phyloP scores from a whole-genome alignment of 805 yeast species.

The Yamadazyma laniorum region DNA sequence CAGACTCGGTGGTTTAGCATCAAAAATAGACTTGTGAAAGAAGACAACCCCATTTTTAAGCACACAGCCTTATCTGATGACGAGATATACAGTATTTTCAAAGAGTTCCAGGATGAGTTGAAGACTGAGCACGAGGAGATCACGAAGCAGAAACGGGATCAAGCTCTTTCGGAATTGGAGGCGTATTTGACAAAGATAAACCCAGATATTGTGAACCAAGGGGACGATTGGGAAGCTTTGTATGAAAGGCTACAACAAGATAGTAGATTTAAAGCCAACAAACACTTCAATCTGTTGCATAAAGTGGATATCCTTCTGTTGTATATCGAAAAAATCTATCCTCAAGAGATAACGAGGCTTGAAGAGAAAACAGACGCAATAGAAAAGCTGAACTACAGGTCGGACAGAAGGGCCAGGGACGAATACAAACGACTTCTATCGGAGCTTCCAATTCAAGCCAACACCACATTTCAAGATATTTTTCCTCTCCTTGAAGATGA shows the following conservation, averaged over 20 bases:
- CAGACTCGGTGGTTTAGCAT: constrained; percentile 66
- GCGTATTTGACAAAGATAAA: constrained; percentile 46
- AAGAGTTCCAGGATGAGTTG: constrained; percentile 46
- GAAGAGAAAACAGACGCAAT: constrained; percentile 20
- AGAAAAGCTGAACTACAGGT: constrained; percentile 44
- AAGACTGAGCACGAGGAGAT: constrained; percentile 26
- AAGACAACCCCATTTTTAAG: constrained; percentile 65
- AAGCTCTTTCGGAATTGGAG: constrained; percentile 53
- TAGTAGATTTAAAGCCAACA: constrained; percentile 56
- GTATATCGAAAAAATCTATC: constrained; percentile 42
- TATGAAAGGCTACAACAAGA: constrained; percentile 40
- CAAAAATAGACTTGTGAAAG: constrained; percentile 45
- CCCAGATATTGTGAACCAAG: constrained; percentile 24
- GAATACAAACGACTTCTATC: constrained; percentile 49
- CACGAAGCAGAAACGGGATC: constrained; percentile 30
- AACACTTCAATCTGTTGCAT: constrained; percentile 50
- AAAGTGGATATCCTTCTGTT: constrained; percentile 59
- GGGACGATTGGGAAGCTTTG: constrained; percentile 38
- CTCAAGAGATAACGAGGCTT: constrained; percentile 21
- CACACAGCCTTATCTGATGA: constrained; percentile 58
- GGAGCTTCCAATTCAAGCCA: constrained; percentile 45
- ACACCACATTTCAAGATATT: constrained; percentile 58
- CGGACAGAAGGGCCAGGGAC: constrained; percentile 67
- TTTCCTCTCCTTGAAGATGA: constrained; percentile 52
- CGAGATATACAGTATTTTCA: constrained; percentile 54